phyloP scores from a whole-genome alignment of 164 flowering plant species.

The Annona cherimola region DNA sequence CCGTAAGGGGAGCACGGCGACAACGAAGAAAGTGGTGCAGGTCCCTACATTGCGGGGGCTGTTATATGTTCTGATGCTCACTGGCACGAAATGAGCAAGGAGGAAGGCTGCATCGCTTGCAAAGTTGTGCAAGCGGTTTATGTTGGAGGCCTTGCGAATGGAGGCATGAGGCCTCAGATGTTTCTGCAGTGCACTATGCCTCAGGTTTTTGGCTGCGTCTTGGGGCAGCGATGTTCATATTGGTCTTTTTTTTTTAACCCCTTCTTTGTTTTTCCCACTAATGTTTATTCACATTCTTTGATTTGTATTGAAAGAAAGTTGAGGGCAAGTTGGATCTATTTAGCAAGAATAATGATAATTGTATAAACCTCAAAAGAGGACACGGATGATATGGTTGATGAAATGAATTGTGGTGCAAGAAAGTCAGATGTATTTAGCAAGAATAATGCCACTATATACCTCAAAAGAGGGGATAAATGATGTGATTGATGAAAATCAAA shows the following conservation, averaged over 20 bases:
- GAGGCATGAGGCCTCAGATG: slow-evolving; percentile 60
- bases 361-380: neutral
- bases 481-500: neutral
- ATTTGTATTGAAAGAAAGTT: slow-evolving; percentile 14
- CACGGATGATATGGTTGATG: neutral
- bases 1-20: slow-evolving; percentile 70
- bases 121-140: slow-evolving; percentile 70
- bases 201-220: too few relatives aligned
- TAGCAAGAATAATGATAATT: neutral
- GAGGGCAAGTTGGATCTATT: neutral
- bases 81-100: slow-evolving; percentile 87
- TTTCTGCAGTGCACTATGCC: too few relatives aligned
- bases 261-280: too few relatives aligned
- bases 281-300: slow-evolving; percentile 39
- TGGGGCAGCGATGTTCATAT: slow-evolving; percentile 35
- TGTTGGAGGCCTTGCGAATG: slow-evolving; percentile 44
- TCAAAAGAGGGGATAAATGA: neutral
- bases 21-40: slow-evolving; percentile 50
- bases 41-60: slow-evolving; percentile 74
- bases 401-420: neutral
- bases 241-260: slow-evolving; percentile 16
- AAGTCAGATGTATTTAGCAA: neutral
- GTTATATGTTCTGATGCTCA: slow-evolving; percentile 57
- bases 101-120: slow-evolving; percentile 96
- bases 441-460: neutral